phyloP scores from a whole-genome alignment of 2,329 filamentous ascomycete genomes.

The Leptographium flavum region DNA sequence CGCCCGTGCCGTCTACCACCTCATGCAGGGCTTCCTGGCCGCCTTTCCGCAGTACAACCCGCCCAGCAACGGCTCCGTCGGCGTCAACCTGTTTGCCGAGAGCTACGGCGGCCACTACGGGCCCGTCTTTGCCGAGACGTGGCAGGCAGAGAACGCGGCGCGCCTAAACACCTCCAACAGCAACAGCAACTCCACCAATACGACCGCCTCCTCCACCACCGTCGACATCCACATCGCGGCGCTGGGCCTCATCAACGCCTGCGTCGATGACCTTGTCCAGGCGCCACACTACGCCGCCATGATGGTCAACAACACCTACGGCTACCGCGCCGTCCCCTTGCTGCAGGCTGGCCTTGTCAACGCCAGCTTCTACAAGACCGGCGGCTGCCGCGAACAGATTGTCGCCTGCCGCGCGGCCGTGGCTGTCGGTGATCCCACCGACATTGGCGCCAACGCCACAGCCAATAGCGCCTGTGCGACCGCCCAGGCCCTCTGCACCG shows the following conservation, averaged over 20 bases:
- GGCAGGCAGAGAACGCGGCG: conserved; percentile 44
- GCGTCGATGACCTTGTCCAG: conserved; percentile 51
- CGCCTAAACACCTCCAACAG: conserved; percentile 15
- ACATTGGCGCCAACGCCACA: conserved; percentile 22
- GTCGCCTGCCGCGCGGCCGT: conserved; percentile 33
- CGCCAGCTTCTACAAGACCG: conserved; percentile 27
- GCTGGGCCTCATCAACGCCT: conserved; percentile 58
- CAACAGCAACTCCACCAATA: conserved; percentile 27
- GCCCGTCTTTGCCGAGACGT: conserved; percentile 44
- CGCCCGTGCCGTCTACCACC: conserved; percentile 49
- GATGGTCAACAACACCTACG: conserved; percentile 52
- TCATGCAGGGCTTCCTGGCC: conserved; percentile 45
- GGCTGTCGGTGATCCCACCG: conserved; percentile 22
- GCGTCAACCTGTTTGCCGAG: conserved; percentile 53
- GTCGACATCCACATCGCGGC: conserved; percentile 39
- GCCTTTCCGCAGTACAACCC: conserved; percentile 45
- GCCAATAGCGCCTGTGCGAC: conserved; percentile 35
- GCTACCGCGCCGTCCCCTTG: conserved; percentile 39
- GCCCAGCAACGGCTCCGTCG: conserved; percentile 30
- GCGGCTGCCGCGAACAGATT: conserved; percentile 41
- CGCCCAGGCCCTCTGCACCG: conserved; percentile 39
- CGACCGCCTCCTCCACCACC: conserved; percentile 25
- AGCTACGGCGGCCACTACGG: conserved; percentile 60
- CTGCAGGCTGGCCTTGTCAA: conserved; percentile 31
- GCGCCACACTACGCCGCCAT: conserved; percentile 41